Evolutionary conservation across 176 grass and related monocot genomes (phyloP), one percentile per base, ranked within the genome.

Genomic region (Aegilops sharonensis): DNA sequence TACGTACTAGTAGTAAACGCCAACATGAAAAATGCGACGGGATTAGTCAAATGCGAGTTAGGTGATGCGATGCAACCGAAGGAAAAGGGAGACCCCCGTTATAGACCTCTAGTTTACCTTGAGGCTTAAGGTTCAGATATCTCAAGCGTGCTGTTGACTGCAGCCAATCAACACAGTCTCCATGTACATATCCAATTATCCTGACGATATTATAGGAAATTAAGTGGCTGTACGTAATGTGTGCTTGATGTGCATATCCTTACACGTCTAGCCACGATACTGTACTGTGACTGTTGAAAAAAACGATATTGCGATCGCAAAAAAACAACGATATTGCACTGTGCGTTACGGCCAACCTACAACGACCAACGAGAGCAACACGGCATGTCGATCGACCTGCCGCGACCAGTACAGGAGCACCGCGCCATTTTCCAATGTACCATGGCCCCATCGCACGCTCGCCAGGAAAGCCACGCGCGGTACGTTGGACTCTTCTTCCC

Each of bases 11-110:
- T 54, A 18, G 80, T 84, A 84, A 83, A 87, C 85, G 75, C 80
- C 59, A 48, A 20, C 43, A 54, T 59, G 74, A 43, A 70, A 86
- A 24, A 8, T 64, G 1, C 27, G 85, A 74, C 20, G 21, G 20
- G 5, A 62, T 84, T 83, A 83, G 85, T 90, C 89, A 87, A 84
- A 75, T 18, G 89, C 4, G 11, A 87, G 84, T 80, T 80, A 4
- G 74, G 57, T 66, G 79, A 86, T 30, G 77, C 45, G 79, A 86
- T 30, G 84, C 45, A 56, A 20, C 15, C 14, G 2, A n/a, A 52
- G 7, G 12, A 27, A 60, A 48, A 1, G 1, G 71, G 20, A 66
- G 68, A 84, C 60, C 69, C 32, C 9, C 24, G 15, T 31, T 48
- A 0, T 45, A 8, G 23, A 29, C 40, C 47, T 24, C 27, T 15